Conservation (phyloP, 768 basidiomycete species). For the Mycena galericulata region DNA sequence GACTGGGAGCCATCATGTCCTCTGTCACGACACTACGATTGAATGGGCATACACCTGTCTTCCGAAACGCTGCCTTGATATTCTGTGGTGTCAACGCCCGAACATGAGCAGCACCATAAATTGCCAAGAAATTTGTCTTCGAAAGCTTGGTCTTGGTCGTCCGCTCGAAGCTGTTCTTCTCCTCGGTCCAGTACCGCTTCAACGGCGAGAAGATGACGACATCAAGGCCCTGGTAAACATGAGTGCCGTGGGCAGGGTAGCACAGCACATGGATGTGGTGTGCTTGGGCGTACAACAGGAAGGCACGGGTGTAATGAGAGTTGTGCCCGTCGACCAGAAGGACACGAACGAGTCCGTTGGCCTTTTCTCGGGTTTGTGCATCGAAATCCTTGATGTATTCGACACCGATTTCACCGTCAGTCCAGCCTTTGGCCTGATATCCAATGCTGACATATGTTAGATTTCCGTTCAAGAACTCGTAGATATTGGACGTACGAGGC, state of each 20-base stretch:
- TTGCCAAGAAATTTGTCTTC: constrained; percentile 36
- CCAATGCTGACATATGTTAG: neutral
- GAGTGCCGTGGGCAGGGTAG: constrained; percentile 57
- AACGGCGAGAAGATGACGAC: constrained; percentile 47
- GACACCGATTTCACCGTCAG: neutral
- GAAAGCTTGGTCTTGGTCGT: constrained; percentile 31
- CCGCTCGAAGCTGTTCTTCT: constrained; percentile 5
- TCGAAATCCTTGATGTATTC: constrained; percentile 3
- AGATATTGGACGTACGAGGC: neutral
- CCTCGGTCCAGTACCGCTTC: constrained; percentile 43
- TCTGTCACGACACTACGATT: constrained; percentile 43
- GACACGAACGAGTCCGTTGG: neutral
- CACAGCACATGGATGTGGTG: constrained; percentile 51
- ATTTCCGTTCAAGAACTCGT: neutral
- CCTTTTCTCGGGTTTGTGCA: neutral
- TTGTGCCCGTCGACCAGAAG: constrained; percentile 1
- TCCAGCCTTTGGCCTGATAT: neutral
- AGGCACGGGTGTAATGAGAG: constrained; percentile 43
- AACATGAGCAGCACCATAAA: constrained; percentile 48
- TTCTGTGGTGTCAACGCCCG: constrained; percentile 39
- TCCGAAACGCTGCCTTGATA: constrained; percentile 47
- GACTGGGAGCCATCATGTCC: constrained; percentile 49
- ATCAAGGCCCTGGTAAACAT: constrained; percentile 54
- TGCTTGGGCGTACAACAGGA: constrained; percentile 46
- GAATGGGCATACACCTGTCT: constrained; percentile 49